phyloP scores from a whole-genome alignment of 1,139 yeast species.

The Yamadazyma siamensis region DNA sequence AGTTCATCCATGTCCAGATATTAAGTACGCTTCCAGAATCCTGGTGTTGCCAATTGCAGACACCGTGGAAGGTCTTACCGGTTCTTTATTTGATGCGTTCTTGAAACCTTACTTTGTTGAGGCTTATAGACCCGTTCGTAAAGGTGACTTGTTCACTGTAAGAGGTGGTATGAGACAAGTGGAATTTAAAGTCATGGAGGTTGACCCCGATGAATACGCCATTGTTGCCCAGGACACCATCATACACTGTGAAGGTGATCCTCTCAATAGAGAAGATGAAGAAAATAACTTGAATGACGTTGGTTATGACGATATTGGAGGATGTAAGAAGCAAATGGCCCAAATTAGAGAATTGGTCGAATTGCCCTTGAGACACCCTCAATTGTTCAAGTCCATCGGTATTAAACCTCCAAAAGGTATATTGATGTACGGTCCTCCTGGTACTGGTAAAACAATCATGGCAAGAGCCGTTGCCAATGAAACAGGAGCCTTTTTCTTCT shows the following conservation, averaged over 20 bases:
- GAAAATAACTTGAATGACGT: constrained; percentile 94
- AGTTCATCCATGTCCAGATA: constrained; percentile 95
- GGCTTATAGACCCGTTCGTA: constrained; percentile 97
- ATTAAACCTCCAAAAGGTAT: constrained; percentile 97
- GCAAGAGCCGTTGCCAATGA: constrained; percentile 99
- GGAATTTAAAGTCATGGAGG: constrained; percentile 96
- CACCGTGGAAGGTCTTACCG: constrained; percentile 96
- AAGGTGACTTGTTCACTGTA: constrained; percentile 93
- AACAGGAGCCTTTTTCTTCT: constrained; percentile 97
- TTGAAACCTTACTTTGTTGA: constrained; percentile 97
- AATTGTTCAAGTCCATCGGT: constrained; percentile 93
- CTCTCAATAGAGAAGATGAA: constrained; percentile 98
- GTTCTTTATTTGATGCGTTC: constrained; percentile 94
- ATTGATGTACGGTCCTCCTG: constrained; percentile 97
- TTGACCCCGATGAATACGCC: constrained; percentile 96
- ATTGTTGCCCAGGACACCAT: constrained; percentile 98
- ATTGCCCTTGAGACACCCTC: constrained; percentile 95
- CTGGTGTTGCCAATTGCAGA: constrained; percentile 97
- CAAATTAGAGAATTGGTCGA: constrained; percentile 97
- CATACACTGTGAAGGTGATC: constrained; percentile 98
- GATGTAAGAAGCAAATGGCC: constrained; percentile 98
- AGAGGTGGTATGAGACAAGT: constrained; percentile 99
- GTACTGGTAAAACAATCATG: constrained; percentile 98
- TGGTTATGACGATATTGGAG: constrained; percentile 99
- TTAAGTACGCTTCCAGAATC: constrained; percentile 89